These are phyloP conservation scores for Teunomyces barrocoloradensis DNA, from an alignment of 805 yeast genomes.

Conservation along the genomic window DNA sequence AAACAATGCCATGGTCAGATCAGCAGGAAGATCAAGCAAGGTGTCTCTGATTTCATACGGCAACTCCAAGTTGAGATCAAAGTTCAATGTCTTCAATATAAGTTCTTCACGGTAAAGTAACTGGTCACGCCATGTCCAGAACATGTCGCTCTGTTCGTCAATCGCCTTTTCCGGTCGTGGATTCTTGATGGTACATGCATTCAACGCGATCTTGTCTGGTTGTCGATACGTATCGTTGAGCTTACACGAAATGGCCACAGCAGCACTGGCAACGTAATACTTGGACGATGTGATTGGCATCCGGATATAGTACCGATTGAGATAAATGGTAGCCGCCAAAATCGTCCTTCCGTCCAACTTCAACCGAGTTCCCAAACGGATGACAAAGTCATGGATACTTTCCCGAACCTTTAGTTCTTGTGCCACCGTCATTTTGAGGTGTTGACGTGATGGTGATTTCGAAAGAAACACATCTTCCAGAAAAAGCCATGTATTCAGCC, in stretches of 20 bases:
- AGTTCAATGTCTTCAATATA: constrained; percentile 35
- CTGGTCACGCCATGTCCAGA: constrained; percentile 48
- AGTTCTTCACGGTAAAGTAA: constrained; percentile 42
- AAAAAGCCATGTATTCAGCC: constrained; percentile 36
- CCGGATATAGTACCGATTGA: constrained; percentile 40
- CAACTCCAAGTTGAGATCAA: constrained; percentile 37
- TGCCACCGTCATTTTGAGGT: constrained; percentile 25
- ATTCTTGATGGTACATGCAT: constrained; percentile 34
- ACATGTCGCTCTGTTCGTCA: constrained; percentile 39
- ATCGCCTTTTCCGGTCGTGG: constrained; percentile 24
- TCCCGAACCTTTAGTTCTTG: constrained; percentile 40
- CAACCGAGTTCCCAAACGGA: constrained; percentile 33
- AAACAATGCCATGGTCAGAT: constrained; percentile 6
- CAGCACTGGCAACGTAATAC: constrained; percentile 44
- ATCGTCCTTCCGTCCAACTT: constrained; percentile 42
- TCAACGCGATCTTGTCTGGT: constrained; percentile 43
- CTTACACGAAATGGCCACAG: constrained; percentile 42
- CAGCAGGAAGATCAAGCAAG: constrained; percentile 10
- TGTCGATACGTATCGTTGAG: constrained; percentile 40
- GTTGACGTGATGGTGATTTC: constrained; percentile 32
- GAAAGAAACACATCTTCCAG: constrained; percentile 31
- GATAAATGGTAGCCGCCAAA: constrained; percentile 40
- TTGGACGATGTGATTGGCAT: constrained; percentile 42
- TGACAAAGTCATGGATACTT: constrained; percentile 36
- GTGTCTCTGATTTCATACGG: constrained; percentile 36